Base-by-base conservation (phyloP, 2,329 filamentous ascomycete species). In the Septoria linicola region DNA sequence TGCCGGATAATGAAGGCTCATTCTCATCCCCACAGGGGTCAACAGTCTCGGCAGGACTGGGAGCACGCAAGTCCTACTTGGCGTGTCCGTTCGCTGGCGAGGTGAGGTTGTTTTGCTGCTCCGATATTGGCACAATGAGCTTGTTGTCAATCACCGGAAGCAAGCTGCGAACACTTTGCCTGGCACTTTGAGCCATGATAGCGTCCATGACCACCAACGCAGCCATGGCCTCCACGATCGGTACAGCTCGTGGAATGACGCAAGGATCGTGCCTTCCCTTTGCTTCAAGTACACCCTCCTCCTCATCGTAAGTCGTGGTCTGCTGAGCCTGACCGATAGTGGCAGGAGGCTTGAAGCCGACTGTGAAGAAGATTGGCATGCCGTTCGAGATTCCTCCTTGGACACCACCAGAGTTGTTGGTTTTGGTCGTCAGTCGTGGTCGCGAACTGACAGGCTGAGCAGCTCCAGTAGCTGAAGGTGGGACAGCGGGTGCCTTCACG, bases 351-450 rank as follows among this genome's bases (percentile, higher is more conserved):
- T 97, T 97, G 82, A 97, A 97, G 13, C 83, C 91, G 4, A 96
- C 85, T 43, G 87, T 84, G 81, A 97, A 97, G 79, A 93, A 97
- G 74, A 97, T 89, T 53, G 85, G 86, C 31, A 89, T 88, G 51
- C 92, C 93, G 71, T 97, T 97, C 43, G 87, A 86, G 72, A 97
- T 97, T 45, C 92, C 92, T 36, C 92, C 93, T 75, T 97, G 92
- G 62, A 97, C 89, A 58, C 92, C 93, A 10, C 92, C 92, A 2
- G 87, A 92, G 77, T 96, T 90, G 77, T 97, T 97, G 20, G 92
- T 96, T 76, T 87, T 88, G 49, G 92, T 96, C 7, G 84, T 85
- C 46, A 96, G 80, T 57, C 77, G 80, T 14, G 87, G 82, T 52
- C 76, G 73, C 17, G 72, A 71, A 40, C 66, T 58, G 27, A 60